Evolutionary conservation across 495 filamentous ascomycete genomes (phyloP), one percentile per base, ranked within the genome.

Genomic region (Penicillium samsonianum): DNA sequence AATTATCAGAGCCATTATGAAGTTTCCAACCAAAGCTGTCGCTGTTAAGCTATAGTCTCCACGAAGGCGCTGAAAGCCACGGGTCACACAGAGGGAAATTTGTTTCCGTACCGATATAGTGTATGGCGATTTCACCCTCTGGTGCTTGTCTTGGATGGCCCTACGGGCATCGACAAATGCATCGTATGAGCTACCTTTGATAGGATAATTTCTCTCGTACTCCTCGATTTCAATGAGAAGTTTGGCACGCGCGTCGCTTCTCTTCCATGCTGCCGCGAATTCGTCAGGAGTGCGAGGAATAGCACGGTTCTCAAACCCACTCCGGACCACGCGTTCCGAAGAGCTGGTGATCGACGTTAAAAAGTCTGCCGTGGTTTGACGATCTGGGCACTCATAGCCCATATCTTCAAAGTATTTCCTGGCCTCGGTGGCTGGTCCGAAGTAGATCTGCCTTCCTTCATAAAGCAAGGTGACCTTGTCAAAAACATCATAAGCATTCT

Each of bases 1-100:
- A 65, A 96, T 85, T 65, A 97, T 87, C 37, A 96, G 73, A 42
- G 90, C 79, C 78, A 95, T 84, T 60, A 84, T 68, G 35, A 82
- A 71, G 57, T 93, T 90, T 17, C 84, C 89, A 53, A 95, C 82
- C 40, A 95, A 54, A 3, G 87, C 85, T 35, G 92, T 76, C 58
- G 59, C 54, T 81, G 79, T 52, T 75, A 83, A 0, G 73, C 33
- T 37, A 5, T 37, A 37, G 12, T 37, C 33, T 37, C 33, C 33
- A 2, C 14, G 33, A 37, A 37, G 33, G 33, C 33, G 33, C 33
- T 37, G 33, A 16, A 37, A 37, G 4, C 33, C 33, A n/a, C 33
- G 33, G 14, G 33, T 37, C 33, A 37, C 33, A 37, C 33, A 37
- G 14, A 37, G 33, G 5, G 33, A 37, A 37, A 37, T 37, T 1